A percentile compares a stretch with the other conserved stretches of the same genome.
Evolutionary conservation across 2,329 filamentous ascomycete genomes (phyloP).

Genomic region (Graphilbum sp.): DNA sequence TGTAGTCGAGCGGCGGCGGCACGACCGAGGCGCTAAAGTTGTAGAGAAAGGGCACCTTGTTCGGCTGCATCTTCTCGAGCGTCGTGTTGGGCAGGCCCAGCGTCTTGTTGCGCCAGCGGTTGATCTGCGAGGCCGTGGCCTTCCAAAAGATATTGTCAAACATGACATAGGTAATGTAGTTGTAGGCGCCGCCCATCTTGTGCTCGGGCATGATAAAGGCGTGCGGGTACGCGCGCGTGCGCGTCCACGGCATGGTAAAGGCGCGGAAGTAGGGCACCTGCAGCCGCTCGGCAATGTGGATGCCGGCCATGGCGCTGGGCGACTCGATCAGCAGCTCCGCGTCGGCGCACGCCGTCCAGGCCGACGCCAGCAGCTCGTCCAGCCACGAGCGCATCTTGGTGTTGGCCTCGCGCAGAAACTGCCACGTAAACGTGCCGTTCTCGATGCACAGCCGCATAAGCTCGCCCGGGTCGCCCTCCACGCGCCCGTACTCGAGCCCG

Average conservation of each 20-base stretch:
- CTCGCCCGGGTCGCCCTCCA: conserved; percentile 83
- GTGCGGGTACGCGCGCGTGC: conserved; percentile 88
- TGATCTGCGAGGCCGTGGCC: conserved; percentile 78
- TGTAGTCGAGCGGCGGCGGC: conserved; percentile 85
- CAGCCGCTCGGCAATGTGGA: conserved; percentile 90
- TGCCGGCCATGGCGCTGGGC: conserved; percentile 91
- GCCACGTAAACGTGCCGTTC: conserved; percentile 89
- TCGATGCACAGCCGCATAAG: conserved; percentile 94
- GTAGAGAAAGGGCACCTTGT: conserved; percentile 96
- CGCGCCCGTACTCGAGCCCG: conserved; percentile 78
- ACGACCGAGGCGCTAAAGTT: conserved; percentile 93
- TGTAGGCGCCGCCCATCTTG: conserved; percentile 91
- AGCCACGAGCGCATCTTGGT: conserved; percentile 88
- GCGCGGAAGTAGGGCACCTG: conserved; percentile 90
- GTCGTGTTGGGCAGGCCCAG: conserved; percentile 66
- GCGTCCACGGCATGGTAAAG: conserved; percentile 98
- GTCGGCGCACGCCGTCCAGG: conserved; percentile 70
- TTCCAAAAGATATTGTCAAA: conserved; percentile 97
- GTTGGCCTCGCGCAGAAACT: conserved; percentile 78
- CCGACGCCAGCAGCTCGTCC: conserved; percentile 67
- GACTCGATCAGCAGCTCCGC: conserved; percentile 88
- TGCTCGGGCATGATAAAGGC: conserved; percentile 85
- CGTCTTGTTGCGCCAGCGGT: conserved; percentile 74
- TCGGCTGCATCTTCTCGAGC: conserved; percentile 81
- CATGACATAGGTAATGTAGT: conserved; percentile 87